Percentiles rank a stretch among this genome's conserved stretches.
Evolutionary conservation across 148 eudicot species (phyloP).

Genomic region (Heliosperma pusillum): DNA sequence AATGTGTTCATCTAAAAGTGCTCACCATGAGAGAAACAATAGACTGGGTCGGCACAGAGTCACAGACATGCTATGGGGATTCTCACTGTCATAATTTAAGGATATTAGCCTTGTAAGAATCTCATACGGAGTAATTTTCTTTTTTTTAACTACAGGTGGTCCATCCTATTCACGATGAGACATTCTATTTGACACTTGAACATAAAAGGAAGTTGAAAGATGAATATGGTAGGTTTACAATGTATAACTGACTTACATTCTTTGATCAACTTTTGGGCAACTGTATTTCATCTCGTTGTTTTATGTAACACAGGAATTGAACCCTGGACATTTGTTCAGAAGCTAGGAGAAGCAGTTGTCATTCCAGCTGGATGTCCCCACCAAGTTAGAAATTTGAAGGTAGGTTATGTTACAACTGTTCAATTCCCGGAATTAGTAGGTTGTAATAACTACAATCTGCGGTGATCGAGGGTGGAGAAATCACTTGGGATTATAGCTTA

Average conservation of each 20-base stretch:
- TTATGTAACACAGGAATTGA: constrained; percentile 39
- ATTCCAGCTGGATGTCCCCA: constrained; percentile 65
- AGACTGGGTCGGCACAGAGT: background rate
- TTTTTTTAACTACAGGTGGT: constrained; percentile 35
- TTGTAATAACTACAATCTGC: too few relatives aligned
- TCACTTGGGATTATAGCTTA: too few relatives aligned
- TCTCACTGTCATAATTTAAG: background rate
- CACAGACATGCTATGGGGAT: background rate
- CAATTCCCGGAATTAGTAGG: too few relatives aligned
- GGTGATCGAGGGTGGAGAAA: too few relatives aligned
- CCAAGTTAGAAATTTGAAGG: constrained; percentile 66
- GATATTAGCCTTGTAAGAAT: background rate
- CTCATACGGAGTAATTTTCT: background rate
- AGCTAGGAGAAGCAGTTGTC: constrained; percentile 55
- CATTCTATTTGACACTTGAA: constrained; percentile 38
- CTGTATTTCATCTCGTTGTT: too few relatives aligned
- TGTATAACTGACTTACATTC: background rate
- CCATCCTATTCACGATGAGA: constrained; percentile 58
- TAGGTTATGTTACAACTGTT: too few relatives aligned
- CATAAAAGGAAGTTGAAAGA: constrained; percentile 50
- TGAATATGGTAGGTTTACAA: constrained; percentile 43
- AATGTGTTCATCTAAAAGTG: background rate
- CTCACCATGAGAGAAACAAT: background rate
- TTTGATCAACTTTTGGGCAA: background rate
- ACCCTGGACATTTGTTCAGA: constrained; percentile 65